A percentile compares a stretch with the other conserved stretches of the same genome.
Conservation (phyloP, 2,329 filamentous ascomycete species). For the Colletotrichum australisinense region DNA sequence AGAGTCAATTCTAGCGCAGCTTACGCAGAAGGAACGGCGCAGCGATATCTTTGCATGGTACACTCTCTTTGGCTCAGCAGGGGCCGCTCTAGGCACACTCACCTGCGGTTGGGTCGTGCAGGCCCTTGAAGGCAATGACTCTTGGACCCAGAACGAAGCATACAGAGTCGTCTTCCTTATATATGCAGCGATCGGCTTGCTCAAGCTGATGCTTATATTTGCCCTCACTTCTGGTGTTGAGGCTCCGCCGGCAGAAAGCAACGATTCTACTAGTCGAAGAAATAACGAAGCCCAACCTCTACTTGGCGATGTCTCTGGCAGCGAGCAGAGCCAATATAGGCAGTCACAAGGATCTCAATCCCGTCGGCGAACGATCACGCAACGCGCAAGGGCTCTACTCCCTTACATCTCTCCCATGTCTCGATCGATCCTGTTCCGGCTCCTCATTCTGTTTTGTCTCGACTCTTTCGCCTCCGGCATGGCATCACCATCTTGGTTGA, state of each 20-base stretch:
- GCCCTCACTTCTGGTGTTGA: constrained; percentile 61
- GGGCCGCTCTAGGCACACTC: constrained; percentile 70
- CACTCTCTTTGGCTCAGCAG: constrained; percentile 66
- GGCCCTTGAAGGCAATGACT: constrained; percentile 53
- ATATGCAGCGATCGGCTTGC: constrained; percentile 66
- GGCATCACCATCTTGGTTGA: constrained; percentile 71
- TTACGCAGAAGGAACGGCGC: constrained; percentile 57
- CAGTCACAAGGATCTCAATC: constrained; percentile 18
- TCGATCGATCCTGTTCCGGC: constrained; percentile 30
- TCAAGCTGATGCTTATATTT: constrained; percentile 66
- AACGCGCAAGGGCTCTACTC: constrained; percentile 20
- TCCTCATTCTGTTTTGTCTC: constrained; percentile 31
- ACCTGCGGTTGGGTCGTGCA: constrained; percentile 70
- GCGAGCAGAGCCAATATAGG: neutral
- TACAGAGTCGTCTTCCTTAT: constrained; percentile 68
- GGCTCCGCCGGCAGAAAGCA: constrained; percentile 39
- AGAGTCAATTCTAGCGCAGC: constrained; percentile 69
- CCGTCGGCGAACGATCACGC: neutral
- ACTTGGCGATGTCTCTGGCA: neutral
- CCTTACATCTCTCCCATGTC: constrained; percentile 34
- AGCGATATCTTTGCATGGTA: constrained; percentile 74
- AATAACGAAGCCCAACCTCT: neutral
- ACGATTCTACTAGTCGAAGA: neutral
- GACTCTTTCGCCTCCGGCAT: constrained; percentile 69
- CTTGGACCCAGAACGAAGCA: constrained; percentile 57